These are phyloP conservation scores for Ochromonadaceae sp. DNA, from an alignment of 352 stramenopile genomes.

Conservation along the genomic window DNA sequence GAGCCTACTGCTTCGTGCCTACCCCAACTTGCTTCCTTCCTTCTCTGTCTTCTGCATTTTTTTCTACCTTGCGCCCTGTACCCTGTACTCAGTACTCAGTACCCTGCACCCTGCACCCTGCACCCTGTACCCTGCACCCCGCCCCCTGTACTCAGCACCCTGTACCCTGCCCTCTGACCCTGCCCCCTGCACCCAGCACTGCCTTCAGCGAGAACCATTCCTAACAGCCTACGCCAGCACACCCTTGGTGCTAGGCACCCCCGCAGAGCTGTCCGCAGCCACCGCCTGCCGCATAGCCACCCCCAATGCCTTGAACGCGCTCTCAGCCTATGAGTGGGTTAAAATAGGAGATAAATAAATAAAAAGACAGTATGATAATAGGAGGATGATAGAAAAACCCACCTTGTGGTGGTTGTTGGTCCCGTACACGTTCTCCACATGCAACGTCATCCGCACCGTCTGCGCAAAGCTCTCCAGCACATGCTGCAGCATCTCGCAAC, in stretches of 20 bases:
- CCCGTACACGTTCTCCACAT: conserved; percentile 70
- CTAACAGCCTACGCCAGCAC: conserved; percentile 60
- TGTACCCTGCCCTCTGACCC: no score
- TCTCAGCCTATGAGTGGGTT: conserved; percentile 44
- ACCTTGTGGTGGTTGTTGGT: conserved; percentile 76
- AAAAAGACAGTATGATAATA: neutral
- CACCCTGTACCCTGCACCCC: no score
- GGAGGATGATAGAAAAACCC: neutral
- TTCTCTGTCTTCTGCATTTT: no score
- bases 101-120: no score
- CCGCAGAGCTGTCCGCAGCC: conserved; percentile 49
- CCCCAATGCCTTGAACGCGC: conserved; percentile 69
- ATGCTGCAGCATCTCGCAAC: conserved; percentile 78
- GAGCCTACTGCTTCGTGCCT: no score
- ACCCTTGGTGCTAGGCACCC: conserved; percentile 73
- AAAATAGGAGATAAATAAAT: no score
- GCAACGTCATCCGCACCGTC: conserved; percentile 59
- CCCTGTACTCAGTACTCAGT: no score
- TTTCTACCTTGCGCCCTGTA: no score
- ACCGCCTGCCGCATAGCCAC: conserved; percentile 61
- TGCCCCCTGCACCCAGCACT: no score
- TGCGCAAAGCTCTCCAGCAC: conserved; percentile 77
- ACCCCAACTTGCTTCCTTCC: no score
- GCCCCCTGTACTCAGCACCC: no score
- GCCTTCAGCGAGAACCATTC: no score